Conservation (phyloP, 2,329 filamentous ascomycete species). For the Epichloe aotearoae region DNA sequence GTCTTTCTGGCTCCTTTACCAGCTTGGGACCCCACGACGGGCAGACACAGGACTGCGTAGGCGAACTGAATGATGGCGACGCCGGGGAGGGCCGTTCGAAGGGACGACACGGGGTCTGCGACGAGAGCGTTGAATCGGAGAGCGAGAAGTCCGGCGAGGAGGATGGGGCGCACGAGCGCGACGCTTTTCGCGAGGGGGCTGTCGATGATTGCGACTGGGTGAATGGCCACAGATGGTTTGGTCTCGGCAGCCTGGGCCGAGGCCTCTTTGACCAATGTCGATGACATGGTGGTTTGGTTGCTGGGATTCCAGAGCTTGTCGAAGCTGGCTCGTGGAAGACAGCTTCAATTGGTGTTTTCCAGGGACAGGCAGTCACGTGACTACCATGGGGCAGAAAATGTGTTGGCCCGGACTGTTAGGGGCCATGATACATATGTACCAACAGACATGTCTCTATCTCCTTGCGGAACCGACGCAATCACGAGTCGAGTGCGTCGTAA, state of each 20-base stretch:
- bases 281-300: constrained; percentile 26
- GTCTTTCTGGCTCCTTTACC: constrained; percentile 32
- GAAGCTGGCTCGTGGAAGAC: not conserved
- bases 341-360: too few species aligned
- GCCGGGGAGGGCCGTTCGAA: constrained; percentile 47
- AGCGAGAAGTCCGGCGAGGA: constrained; percentile 52
- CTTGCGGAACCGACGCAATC: too few species aligned
- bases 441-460: too few species aligned
- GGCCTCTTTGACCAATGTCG: constrained; percentile 19
- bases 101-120: constrained; percentile 50
- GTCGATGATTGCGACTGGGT: constrained; percentile 25
- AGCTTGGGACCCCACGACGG: constrained; percentile 38
- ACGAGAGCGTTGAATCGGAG: constrained; percentile 55
- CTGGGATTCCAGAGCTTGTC: constrained; percentile 12
- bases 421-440: too few species aligned
- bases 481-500: too few species aligned
- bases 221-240: constrained; percentile 17
- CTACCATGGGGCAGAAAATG: not conserved
- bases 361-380: not conserved
- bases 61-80: constrained; percentile 50
- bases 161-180: constrained; percentile 52
- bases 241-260: constrained; percentile 16
- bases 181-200: constrained; percentile 32
- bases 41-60: constrained; percentile 51
- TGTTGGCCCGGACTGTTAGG: too few species aligned